A percentile compares a stretch with the other conserved stretches of the same genome.
Conservation (phyloP, 176 grass and related monocot genomes). For the Microstegium vimineum region DNA sequence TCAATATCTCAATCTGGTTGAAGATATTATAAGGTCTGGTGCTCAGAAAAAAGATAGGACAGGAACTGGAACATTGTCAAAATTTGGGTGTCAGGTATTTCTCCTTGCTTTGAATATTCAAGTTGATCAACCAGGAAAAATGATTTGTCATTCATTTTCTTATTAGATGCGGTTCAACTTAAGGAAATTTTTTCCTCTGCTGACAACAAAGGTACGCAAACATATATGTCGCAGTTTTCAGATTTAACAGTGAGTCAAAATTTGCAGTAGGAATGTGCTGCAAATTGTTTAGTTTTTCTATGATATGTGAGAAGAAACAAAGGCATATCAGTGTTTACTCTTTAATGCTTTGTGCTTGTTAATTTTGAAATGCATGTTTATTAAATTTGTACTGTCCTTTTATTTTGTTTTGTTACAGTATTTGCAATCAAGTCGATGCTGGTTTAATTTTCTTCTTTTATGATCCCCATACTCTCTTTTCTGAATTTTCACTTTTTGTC, state of each 20-base stretch:
- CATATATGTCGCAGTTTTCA: neutral
- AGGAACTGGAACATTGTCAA: slow-evolving; percentile 85
- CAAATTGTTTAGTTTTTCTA: neutral
- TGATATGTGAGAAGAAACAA: neutral
- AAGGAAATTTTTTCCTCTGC: slow-evolving; percentile 68
- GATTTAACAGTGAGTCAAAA: neutral
- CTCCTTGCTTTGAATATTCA: neutral
- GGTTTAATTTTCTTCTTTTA: neutral
- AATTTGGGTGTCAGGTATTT: slow-evolving; percentile 89
- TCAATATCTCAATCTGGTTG: slow-evolving; percentile 73
- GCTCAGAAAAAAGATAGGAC: slow-evolving; percentile 72
- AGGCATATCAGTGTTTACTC: neutral
- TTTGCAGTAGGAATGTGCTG: too few species aligned
- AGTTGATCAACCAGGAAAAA: slow-evolving; percentile 12
- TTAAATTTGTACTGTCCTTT: neutral
- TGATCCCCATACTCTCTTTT: neutral
- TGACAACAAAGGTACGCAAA: slow-evolving; percentile 76
- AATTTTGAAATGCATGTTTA: neutral
- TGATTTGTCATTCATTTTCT: slow-evolving; percentile 24
- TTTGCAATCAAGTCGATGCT: neutral
- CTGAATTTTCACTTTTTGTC: neutral
- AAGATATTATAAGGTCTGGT: slow-evolving; percentile 71
- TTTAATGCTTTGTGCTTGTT: neutral
- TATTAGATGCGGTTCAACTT: slow-evolving; percentile 88
- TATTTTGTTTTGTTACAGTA: neutral